A percentile compares a stretch with the other conserved stretches of the same genome.
Evolutionary conservation across 208 protist genomes (phyloP).

Genomic region (Naegleria gruberi): DNA sequence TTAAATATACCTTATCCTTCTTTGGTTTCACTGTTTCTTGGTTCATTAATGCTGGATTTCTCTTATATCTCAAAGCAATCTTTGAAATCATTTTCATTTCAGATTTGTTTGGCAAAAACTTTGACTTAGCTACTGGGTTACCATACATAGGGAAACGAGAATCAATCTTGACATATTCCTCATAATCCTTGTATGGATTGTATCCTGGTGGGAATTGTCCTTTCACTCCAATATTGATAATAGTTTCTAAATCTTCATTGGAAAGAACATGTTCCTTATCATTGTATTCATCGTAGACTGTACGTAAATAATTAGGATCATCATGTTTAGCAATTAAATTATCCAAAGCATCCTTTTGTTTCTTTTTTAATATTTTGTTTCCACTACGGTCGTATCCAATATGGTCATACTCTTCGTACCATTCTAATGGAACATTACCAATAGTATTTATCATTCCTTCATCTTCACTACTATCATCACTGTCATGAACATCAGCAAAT

Average conservation of each 20-base stretch:
- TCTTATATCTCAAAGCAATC: slow-evolving; percentile 65
- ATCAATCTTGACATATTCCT: neutral
- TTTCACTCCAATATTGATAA: slow-evolving; percentile 75
- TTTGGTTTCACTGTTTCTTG: neutral
- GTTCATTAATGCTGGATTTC: neutral
- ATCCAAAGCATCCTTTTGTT: slow-evolving; percentile 67
- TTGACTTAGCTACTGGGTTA: slow-evolving; percentile 60
- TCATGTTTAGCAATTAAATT: slow-evolving; percentile 76
- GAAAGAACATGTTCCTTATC: slow-evolving; percentile 71
- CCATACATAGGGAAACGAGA: neutral
- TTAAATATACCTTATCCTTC: slow-evolving; percentile 42
- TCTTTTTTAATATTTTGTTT: slow-evolving; percentile 68
- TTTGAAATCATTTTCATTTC: slow-evolving; percentile 80
- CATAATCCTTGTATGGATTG: slow-evolving; percentile 63
- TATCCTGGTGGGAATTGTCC: slow-evolving; percentile 72
- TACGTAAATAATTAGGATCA: slow-evolving; percentile 75
- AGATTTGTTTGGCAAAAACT: slow-evolving; percentile 63
- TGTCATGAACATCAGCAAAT: slow-evolving; percentile 3
- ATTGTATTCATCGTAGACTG: slow-evolving; percentile 76
- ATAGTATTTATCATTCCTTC: slow-evolving; percentile 57
- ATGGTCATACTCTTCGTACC: slow-evolving; percentile 84
- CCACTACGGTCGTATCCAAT: slow-evolving; percentile 82
- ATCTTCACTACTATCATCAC: slow-evolving; percentile 2
- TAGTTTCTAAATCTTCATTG: slow-evolving; percentile 75
- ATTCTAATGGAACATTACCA: slow-evolving; percentile 81